These are phyloP conservation scores for Heterobasidion annosum DNA, from an alignment of 1,284 basidiomycete genomes.

Conservation along the genomic window DNA sequence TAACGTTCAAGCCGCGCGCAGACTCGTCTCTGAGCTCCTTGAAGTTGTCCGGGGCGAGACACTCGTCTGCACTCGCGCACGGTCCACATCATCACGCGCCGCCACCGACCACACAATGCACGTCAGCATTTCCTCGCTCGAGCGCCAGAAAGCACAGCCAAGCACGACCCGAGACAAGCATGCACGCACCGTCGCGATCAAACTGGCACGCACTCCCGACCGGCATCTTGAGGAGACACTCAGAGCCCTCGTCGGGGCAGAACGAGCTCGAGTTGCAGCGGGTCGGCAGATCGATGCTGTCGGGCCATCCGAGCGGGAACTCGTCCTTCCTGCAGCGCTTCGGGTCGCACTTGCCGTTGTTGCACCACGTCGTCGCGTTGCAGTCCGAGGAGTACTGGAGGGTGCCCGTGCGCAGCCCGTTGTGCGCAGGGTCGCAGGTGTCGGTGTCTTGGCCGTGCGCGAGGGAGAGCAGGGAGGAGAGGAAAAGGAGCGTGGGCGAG, in stretches of 20 bases:
- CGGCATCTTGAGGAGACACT: slow-evolving; percentile 51
- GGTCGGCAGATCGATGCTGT: slow-evolving; percentile 39
- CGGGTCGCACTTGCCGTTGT: slow-evolving; percentile 45
- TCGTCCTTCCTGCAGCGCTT: slow-evolving; percentile 72
- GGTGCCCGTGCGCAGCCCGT: slow-evolving; percentile 63
- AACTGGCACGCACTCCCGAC: slow-evolving; percentile 74
- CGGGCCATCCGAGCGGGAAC: slow-evolving; percentile 60
- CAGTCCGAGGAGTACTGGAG: slow-evolving; percentile 76
- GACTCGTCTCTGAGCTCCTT: slow-evolving; percentile 49
- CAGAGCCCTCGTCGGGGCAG: slow-evolving; percentile 80
- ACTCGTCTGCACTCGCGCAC: slow-evolving; percentile 51
- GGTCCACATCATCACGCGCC: neutral
- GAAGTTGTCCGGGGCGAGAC: slow-evolving; percentile 56
- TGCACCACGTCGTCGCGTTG: slow-evolving; percentile 62
- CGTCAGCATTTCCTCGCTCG: neutral
- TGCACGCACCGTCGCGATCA: slow-evolving; percentile 68
- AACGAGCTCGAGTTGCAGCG: slow-evolving; percentile 57
- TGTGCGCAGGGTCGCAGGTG: slow-evolving; percentile 45
- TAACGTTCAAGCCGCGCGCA: slow-evolving; percentile 60
- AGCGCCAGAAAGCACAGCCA: neutral
- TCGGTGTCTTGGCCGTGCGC: slow-evolving; percentile 32
- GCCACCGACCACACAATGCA: neutral
- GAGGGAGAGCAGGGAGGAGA: slow-evolving; percentile 20
- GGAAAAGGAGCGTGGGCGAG: slow-evolving; percentile 31
- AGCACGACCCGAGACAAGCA: neutral